phyloP scores from a whole-genome alignment of 163 green algal species.

The Prototheca wickerhamii region DNA sequence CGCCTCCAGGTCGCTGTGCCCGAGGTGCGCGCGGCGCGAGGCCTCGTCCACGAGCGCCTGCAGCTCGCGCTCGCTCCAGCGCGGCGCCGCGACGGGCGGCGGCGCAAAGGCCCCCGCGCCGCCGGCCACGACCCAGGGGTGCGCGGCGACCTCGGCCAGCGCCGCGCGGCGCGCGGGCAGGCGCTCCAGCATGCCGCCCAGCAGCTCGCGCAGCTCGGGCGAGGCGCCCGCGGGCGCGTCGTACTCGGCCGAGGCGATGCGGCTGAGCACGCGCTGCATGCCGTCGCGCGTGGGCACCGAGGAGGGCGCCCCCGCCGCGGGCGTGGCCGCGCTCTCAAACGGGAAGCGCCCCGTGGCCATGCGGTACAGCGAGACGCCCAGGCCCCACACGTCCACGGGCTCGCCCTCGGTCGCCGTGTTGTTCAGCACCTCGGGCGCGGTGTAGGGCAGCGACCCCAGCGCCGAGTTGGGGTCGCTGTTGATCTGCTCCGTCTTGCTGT shows the following conservation, averaged over 20 bases:
- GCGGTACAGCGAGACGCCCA: slow-evolving; percentile 46
- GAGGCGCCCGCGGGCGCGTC: slow-evolving; percentile 13
- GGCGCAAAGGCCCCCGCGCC: slow-evolving; percentile 6
- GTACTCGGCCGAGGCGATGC: slow-evolving; percentile 32
- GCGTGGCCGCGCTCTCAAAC: slow-evolving; percentile 44
- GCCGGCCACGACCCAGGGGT: slow-evolving; percentile 24
- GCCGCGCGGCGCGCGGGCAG: slow-evolving; percentile 20
- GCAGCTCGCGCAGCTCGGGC: slow-evolving; percentile 17
- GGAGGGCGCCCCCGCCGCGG: no score
- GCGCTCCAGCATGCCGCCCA: slow-evolving; percentile 18
- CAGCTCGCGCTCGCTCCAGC: slow-evolving; percentile 17
- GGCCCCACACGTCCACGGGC: slow-evolving; percentile 36
- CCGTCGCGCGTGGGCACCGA: no score
- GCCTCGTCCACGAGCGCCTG: slow-evolving; percentile 19
- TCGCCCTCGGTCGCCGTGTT: slow-evolving; percentile 14
- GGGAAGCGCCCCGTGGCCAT: slow-evolving; percentile 42
- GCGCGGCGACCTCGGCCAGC: slow-evolving; percentile 16
- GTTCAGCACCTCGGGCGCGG: slow-evolving; percentile 28
- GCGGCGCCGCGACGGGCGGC: neutral
- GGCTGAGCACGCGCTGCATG: slow-evolving; percentile 19
- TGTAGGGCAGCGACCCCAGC: slow-evolving; percentile 32
- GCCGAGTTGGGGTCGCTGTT: slow-evolving; percentile 31
- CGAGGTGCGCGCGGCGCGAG: no score
- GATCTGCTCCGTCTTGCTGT: slow-evolving; percentile 30
- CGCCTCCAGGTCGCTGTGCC: slow-evolving; percentile 30